A percentile compares a stretch with the other conserved stretches of the same genome.
Evolutionary conservation across 371 early-diverging fungal genomes (phyloP).

Genomic region (Rhizopus delemar): DNA sequence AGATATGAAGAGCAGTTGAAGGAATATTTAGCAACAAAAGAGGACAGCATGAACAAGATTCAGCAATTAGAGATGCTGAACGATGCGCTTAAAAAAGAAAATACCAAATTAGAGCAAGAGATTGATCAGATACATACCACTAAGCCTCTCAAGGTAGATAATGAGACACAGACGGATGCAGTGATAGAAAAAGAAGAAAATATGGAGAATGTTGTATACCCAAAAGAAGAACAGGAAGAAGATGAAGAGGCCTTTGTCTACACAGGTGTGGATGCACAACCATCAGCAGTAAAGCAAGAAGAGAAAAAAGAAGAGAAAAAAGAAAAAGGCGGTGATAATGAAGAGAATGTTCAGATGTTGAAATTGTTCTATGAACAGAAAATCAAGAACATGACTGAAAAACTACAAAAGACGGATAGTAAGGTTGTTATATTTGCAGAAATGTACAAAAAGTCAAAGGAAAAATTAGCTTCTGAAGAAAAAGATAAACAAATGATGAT

Average conservation of each 20-base stretch:
- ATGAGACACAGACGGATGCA: constrained; percentile 3
- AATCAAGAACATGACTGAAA: constrained; percentile 32
- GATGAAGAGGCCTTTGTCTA: constrained; percentile 46
- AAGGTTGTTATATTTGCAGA: constrained; percentile 39
- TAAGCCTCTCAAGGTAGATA: background rate
- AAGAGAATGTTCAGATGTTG: constrained; percentile 15
- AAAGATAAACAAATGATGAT: constrained; percentile 20
- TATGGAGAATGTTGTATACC: constrained; percentile 43
- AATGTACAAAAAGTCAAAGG: constrained; percentile 35
- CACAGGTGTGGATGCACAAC: constrained; percentile 37
- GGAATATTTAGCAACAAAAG: constrained; percentile 8
- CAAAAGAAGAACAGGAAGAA: constrained; percentile 30
- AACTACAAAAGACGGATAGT: constrained; percentile 46
- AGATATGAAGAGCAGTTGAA: background rate
- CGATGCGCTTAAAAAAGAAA: constrained; percentile 15
- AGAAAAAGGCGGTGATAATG: background rate
- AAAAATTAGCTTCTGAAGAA: constrained; percentile 25
- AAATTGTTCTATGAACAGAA: constrained; percentile 37
- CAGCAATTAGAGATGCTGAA: constrained; percentile 11
- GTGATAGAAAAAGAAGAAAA: constrained; percentile 22
- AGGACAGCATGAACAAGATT: background rate
- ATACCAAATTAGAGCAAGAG: constrained; percentile 14
- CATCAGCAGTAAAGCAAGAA: background rate
- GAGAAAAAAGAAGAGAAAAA: background rate
- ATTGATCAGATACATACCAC: constrained; percentile 9